These are phyloP conservation scores for Tuber magnatum DNA, from an alignment of 495 filamentous ascomycete genomes.

Conservation along the genomic window DNA sequence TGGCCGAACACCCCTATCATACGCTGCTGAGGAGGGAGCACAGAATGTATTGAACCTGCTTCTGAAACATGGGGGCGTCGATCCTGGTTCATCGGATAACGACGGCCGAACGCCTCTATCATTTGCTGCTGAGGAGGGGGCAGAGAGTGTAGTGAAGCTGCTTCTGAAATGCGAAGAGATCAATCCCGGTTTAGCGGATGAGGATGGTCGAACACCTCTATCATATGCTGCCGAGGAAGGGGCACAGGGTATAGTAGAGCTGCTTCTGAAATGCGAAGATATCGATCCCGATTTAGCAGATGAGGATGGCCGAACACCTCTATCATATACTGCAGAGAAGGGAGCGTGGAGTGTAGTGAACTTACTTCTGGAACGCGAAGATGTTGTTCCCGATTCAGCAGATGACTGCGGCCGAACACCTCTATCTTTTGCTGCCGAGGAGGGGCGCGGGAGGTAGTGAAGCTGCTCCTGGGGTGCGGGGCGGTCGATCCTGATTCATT, in stretches of 20 bases:
- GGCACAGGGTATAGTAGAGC: not conserved
- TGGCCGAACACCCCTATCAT: not conserved
- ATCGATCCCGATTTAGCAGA: not conserved
- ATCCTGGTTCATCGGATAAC: not conserved
- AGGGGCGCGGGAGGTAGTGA: no score
- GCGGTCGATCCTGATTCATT: not conserved
- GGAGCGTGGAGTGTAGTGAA: not conserved
- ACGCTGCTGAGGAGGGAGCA: not conserved
- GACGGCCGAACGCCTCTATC: not conserved
- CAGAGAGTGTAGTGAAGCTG: not conserved
- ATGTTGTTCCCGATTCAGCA: no score
- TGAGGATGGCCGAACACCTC: not conserved
- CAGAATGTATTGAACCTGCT: not conserved
- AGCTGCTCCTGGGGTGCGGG: not conserved
- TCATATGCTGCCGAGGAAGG: not conserved
- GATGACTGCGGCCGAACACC: not conserved
- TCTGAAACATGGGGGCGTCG: not conserved
- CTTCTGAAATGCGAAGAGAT: not conserved
- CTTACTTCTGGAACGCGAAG: no score
- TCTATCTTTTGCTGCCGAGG: not conserved
- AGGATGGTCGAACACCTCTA: not conserved
- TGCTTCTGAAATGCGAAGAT: not conserved
- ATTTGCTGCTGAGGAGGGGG: not conserved
- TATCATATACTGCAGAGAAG: not conserved
- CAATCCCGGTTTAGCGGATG: not conserved